These are phyloP conservation scores for Alternaria consortialis DNA, from an alignment of 2,329 filamentous ascomycete genomes.

Conservation along the genomic window DNA sequence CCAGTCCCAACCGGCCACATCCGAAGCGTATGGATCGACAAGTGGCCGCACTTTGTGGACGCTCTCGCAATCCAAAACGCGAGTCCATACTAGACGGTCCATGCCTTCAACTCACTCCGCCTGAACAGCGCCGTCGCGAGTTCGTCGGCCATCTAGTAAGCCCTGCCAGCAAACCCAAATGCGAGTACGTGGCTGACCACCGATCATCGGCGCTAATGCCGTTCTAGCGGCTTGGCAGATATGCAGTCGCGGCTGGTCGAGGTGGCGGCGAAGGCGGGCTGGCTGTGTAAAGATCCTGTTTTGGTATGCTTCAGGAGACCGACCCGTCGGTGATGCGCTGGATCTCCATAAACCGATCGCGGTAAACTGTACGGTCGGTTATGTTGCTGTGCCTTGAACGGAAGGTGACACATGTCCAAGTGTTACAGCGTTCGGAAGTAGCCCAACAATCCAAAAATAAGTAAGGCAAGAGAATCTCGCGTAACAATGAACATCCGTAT, in stretches of 20 bases:
- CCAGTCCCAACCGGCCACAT: not conserved
- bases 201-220: not conserved
- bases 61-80: not conserved
- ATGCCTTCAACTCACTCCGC: not conserved
- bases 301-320: not conserved
- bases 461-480: not conserved
- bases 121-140: not conserved
- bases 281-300: slow-evolving; percentile 3
- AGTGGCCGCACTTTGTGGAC: not conserved
- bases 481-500: not conserved
- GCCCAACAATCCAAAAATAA: not conserved
- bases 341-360: not conserved
- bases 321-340: not conserved
- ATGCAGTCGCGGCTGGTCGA: not conserved
- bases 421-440: not conserved
- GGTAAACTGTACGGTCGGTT: not conserved
- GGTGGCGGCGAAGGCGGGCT: not conserved
- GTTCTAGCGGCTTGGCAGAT: not conserved
- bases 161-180: not conserved
- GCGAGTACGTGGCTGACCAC: not conserved
- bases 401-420: not conserved
- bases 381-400: not conserved
- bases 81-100: not conserved
- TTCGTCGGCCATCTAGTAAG: not conserved
- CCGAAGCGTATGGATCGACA: not conserved